Conservation (phyloP, 306 rosid species). For the Cicer judaicum region DNA sequence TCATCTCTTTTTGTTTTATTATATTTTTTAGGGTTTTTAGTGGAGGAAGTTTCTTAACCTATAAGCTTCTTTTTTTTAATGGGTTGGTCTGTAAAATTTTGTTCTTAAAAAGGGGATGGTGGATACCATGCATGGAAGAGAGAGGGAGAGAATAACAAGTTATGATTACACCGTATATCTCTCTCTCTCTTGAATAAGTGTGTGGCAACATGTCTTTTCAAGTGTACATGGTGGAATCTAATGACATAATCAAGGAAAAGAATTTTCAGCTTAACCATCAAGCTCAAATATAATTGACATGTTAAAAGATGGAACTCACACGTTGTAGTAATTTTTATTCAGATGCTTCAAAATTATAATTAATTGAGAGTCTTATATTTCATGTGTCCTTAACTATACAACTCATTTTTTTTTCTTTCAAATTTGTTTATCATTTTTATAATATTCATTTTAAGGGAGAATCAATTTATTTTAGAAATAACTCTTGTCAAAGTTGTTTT, state of each 20-base stretch:
- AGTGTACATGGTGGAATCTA: constrained; percentile 48
- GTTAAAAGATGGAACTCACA: constrained; percentile 22
- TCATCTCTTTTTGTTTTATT: constrained; percentile 89
- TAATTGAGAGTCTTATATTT: neutral
- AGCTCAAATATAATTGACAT: constrained; percentile 38
- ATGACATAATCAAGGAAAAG: constrained; percentile 49
- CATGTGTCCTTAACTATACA: too few species aligned
- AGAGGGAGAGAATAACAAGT: neutral
- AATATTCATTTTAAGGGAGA: too few species aligned
- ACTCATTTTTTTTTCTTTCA: too few species aligned
- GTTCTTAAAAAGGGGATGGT: constrained; percentile 50
- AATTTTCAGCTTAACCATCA: constrained; percentile 34
- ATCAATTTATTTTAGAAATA: too few species aligned
- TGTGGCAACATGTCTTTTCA: constrained; percentile 50
- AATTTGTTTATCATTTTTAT: too few species aligned
- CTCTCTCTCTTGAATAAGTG: neutral
- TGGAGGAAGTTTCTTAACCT: constrained; percentile 83
- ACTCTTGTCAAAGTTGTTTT: too few species aligned
- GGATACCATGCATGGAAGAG: constrained; percentile 64
- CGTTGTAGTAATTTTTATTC: constrained; percentile 20
- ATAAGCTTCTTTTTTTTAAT: constrained; percentile 69
- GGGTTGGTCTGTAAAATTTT: constrained; percentile 51
- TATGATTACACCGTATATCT: constrained; percentile 41
- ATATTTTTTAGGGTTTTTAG: constrained; percentile 80
- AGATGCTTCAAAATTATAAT: neutral